Base-by-base conservation (phyloP, 805 yeast species). In the Candida bentonensis region DNA sequence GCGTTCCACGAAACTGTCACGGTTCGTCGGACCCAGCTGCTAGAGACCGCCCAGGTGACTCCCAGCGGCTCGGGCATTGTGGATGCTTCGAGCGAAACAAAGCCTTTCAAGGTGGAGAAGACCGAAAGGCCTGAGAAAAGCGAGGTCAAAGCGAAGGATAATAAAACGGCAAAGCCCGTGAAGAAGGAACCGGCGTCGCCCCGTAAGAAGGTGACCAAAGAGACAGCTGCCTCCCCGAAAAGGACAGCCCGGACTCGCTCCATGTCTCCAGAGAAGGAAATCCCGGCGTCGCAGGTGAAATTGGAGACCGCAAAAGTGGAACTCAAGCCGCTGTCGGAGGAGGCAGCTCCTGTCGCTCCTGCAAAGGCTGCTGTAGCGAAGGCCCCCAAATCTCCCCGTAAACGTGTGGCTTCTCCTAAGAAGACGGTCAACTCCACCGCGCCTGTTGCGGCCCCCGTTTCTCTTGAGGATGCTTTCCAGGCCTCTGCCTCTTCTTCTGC, bases 401-500 rank as follows among this genome's bases (percentile, higher is more conserved):
- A 30, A 15, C 27, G 27, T 13, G 27, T 25, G 7, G 27, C 27
- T 13, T 30, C 36, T 5, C 36, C 36, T n/a, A 30, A 17, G n/a
- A 9, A 17, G 7, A 15, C 11, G 36, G 36, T 17, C n/a, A n/a
- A n/a, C n/a, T n/a, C n/a, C n/a, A n/a, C n/a, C n/a, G n/a, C n/a
- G n/a, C 13, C 27, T 7, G 11, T 15, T 11, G 17, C 7, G 17
- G 20, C 17, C 5, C 36, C 36, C 7, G n/a, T n/a, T 4, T 30
- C 36, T 11, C 36, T 30, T 9, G 36, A 30, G n/a, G 36, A 30
- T n/a, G 36, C 36, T 11, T 30, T 30, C 36, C 36, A 30, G n/a
- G 17, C 17, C 7, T 30, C 36, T 30, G 17, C 17, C 20, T 4
- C 27, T 7, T 9, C 27, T 7, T 25, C 27, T 25, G n/a, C n/a